Evolutionary conservation across 345 rosid species (phyloP).

Genomic region (Acer saccharum): DNA sequence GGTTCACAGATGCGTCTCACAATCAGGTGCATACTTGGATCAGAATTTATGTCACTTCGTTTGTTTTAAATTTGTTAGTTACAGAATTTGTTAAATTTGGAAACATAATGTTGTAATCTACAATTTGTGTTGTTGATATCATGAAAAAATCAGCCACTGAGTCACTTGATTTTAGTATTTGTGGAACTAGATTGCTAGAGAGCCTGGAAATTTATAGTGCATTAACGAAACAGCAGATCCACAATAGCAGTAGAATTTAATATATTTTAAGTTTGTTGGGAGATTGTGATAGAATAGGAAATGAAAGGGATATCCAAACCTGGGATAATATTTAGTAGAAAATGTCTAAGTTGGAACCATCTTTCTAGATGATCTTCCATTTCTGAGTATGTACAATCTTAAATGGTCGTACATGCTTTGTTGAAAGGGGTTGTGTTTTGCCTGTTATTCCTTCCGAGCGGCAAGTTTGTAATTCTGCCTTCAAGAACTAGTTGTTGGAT

Average conservation of each 20-base stretch:
- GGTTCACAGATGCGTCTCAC: conserved; percentile 69
- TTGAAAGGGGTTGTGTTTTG: not conserved
- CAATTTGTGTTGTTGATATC: not conserved
- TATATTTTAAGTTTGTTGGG: too few species aligned
- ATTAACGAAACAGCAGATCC: too few species aligned
- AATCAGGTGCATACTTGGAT: conserved; percentile 63
- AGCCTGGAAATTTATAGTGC: not conserved
- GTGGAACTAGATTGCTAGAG: not conserved
- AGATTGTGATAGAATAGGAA: not conserved
- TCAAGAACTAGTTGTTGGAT: not conserved
- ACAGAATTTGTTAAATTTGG: not conserved
- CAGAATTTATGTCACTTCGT: not conserved
- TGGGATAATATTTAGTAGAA: not conserved
- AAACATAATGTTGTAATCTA: not conserved
- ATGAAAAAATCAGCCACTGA: not conserved
- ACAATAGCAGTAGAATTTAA: not conserved
- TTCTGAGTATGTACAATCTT: not conserved
- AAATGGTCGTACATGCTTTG: not conserved
- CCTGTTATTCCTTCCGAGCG: not conserved
- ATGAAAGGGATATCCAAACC: not conserved
- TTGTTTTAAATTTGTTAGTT: not conserved
- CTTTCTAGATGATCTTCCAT: too few species aligned
- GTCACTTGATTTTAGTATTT: not conserved
- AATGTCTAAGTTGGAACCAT: too few species aligned
- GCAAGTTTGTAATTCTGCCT: not conserved